Evolutionary conservation across 1,139 yeast species (phyloP), one percentile per base, ranked within the genome.

Genomic region (Saccharomyces hybrid): DNA sequence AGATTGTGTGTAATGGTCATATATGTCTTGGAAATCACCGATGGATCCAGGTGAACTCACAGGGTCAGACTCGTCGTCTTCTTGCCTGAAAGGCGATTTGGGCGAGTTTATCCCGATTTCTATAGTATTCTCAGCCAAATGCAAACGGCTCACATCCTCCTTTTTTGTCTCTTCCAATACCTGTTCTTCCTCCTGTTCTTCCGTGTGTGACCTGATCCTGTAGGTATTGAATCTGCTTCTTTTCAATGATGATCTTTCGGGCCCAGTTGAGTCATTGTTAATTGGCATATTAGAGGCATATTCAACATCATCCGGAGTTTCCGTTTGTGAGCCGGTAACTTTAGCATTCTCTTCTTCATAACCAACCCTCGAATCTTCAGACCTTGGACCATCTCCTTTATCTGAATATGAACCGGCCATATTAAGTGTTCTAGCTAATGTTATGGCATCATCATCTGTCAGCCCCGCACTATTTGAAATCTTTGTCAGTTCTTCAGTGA

Each of bases 391-490:
- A 14, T 42, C 47, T 44, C 8, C 11, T 11, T 48, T 31, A 48
- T 28, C 47, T 14, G 31, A 38, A 26, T 26, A 27, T 12, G 58
- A 53, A 28, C 58, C 54, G 4, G 60, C 57, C 58, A 64, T 61
- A 34, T 66, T 58, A 54, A 85, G 74, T 0, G 88, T 81, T 61
- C 89, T 73, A 0, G 91, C 90, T 53, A 85, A 71, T 0, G 89
- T 81, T 1, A 83, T 83, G 0, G 90, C 88, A 69, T 85, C 90
- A 28, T 80, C 77, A 4, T 85, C 81, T 55, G 82, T 84, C 72
- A 85, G 73, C 0, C 91, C 90, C 0, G 90, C 89, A 66, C 80
- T 71, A 58, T 79, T 80, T 0, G 88, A 80, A 50, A 85, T 70
- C 50, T 75, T 79, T 62, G 84, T 85, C 52, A 85, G 71, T 65